phyloP scores from a whole-genome alignment of 139 green algal species.

The Coelastrella sp. region DNA sequence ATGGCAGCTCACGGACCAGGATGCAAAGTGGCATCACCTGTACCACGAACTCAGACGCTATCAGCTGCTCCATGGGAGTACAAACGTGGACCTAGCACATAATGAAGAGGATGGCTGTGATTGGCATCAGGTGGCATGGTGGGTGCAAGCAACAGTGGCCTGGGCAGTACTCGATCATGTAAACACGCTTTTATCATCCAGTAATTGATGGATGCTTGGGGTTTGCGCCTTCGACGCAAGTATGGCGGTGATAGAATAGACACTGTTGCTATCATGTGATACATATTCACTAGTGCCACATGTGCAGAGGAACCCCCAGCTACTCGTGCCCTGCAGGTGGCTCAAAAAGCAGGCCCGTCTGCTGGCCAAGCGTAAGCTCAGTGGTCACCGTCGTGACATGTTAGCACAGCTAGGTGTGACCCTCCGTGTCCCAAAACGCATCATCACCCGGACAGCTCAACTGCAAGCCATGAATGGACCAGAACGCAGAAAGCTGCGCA shows the following conservation, averaged over 20 bases:
- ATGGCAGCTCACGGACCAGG: slow-evolving; percentile 45
- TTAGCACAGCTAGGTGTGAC: slow-evolving; percentile 41
- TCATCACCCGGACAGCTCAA: slow-evolving; percentile 18
- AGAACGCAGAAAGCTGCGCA: slow-evolving; percentile 29
- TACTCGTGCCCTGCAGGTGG: slow-evolving; percentile 32
- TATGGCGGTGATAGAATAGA: no score
- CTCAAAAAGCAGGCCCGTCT: slow-evolving; percentile 33
- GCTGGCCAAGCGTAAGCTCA: slow-evolving; percentile 46
- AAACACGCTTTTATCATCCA: no score
- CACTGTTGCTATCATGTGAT: no score
- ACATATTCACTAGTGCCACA: no score
- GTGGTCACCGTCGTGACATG: slow-evolving; percentile 23
- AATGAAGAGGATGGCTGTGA: slow-evolving; percentile 5
- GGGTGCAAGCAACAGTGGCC: neutral
- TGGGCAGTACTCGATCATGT: no score
- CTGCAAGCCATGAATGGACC: slow-evolving; percentile 39
- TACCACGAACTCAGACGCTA: slow-evolving; percentile 52
- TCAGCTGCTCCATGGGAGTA: slow-evolving; percentile 46
- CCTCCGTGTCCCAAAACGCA: slow-evolving; percentile 19
- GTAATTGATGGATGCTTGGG: no score
- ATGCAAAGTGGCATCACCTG: slow-evolving; percentile 53
- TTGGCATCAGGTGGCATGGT: slow-evolving; percentile 6
- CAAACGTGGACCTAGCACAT: neutral
- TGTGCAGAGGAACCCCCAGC: no score
- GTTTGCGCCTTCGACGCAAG: no score